Base-by-base conservation (phyloP, 2,329 filamentous ascomycete species). In the Sporothrix humicola region DNA sequence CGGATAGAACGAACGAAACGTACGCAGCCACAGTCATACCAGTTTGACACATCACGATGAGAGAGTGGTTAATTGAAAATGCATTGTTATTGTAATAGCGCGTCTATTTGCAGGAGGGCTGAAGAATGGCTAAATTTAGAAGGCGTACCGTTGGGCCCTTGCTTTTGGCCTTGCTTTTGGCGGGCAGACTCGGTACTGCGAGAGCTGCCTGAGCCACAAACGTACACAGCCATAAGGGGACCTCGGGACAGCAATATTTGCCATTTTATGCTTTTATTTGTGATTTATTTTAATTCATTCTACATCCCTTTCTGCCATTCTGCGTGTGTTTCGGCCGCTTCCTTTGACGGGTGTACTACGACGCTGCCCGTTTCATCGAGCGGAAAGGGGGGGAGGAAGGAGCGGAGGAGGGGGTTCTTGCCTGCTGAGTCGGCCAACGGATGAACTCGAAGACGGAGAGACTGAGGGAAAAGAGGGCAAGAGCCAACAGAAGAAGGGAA, bases 51-150 rank as follows among this genome's bases (percentile, higher is more conserved):
- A 44, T 20, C 37, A 37, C 20, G 37, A 63, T 63, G 59, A 23
- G 20, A 23, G 37, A n/a, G 59, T 37, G 31, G 31, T 37, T 37
- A 37, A n/a, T 20, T 23, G 59, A 20, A 15, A 26, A 37, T 26
- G 23, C n/a, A 23, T 42, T 46, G 42, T 9, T 37, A 37, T 37
- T 37, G 31, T 37, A 37, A 37, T 37, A 65, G 61, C 61, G 20
- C 42, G n/a, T 66, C 42, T 48, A 66, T 66, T 66, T 48, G 42
- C 42, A 20, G 61, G 10, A 48, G 12, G 63, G 65, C 65, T 69
- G 65, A 54, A 17, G 65, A 50, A 7, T 8, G 26, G 66, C 66
- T 54, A 69, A 69, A 69, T 69, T 42, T 69, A 69, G 66, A 69
- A 54, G 65, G 48, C 61, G 26, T 37, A 46, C 20, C 15, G 61